Evolutionary conservation across 441 rosid species (phyloP), one percentile per base, ranked within the genome.

Genomic region (Corymbia calophylla): DNA sequence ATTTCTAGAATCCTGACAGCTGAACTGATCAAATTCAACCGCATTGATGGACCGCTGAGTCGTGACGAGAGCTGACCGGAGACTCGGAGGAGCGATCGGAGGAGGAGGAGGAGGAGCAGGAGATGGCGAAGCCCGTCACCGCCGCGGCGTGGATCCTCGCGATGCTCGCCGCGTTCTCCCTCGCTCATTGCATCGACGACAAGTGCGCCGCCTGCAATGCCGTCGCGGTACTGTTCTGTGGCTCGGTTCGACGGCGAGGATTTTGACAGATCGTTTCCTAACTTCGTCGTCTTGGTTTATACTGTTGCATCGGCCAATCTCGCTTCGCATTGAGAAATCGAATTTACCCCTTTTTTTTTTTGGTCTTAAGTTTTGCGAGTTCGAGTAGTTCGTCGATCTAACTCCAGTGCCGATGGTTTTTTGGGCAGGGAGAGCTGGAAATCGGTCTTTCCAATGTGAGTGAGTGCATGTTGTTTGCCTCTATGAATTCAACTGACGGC

Each of bases 151-250:
- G 90, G 93, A 90, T 94, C 73, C 51, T 93, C 77, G 87, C 91
- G 31, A 12, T 92, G 12, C 62, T 94, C 82, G 88, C 95, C 47
- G 58, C 92, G 58, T 87, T 92, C 87, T 86, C 94, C 54, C 86
- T 82, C 31, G 93, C 92, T 7, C 90, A 53, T 84, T 92, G 93
- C 90, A 90, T 96, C 86, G 98, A 98, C 35, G 95, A 98, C 89
- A 97, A 95, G 89, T 97, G 99, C 84, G 94, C 96, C 51, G 99
- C 99, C 85, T 97, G 99, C 93, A 94, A 93, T 88, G 98, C 99
- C 87, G 96, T 97, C 88, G 96, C 99, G 94, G 99, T 97, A 96
- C 87, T 53, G 82, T 48, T 86, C 47, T n/a, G 87, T 77, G 84
- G 84, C 51, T 2, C 84, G 1, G n/a, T 44, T 25, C 51, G 48